Evolutionary conservation across 441 rosid species (phyloP), one percentile per base, ranked within the genome.

Genomic region (Pelargonium cotyledonis): DNA sequence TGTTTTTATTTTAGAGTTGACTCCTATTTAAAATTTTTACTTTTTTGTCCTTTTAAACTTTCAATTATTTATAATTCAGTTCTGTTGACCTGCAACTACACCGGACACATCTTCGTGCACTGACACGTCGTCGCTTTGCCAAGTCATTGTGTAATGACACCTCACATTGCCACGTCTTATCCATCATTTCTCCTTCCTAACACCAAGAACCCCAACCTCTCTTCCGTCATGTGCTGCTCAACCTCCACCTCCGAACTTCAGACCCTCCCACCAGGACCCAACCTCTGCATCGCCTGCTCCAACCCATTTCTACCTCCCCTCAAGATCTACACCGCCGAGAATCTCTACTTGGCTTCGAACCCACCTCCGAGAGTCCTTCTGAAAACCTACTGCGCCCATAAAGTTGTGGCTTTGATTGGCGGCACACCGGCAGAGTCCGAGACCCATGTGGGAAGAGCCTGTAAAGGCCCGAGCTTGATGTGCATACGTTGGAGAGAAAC

Each of bases 381-480:
- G 23, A 21, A 21, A 21, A 21, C 23, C 23, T 21, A 21, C 67
- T 88, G 91, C 71, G 97, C 97, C 63, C 99, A 94, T 63, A 77
- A 80, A 69, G 86, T 84, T 16, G 89, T 91, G 53, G 95, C 94
- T 65, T 79, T 94, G 69, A 81, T 91, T n/a, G 99, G 99, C 66
- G 99, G 99, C 44, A 97, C 99, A 76, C 91, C 96, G 97, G 84
- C 44, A 80, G 92, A 15, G 81, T 94, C 7, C 96, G 97, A 53
- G 97, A 94, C 82, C 99, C 99, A 7, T 94, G 96, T 23, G 97
- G 99, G 18, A 94, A 94, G 78, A 89, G 91, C 69, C 74, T 85
- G 29, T 97, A 94, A 80, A 85, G 97, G 77, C 97, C 96, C 3
- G 90, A 89, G 77, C 90, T 94, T 76, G 92, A 91, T 68, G 55